A percentile compares a stretch with the other conserved stretches of the same genome.
Conservation (phyloP, 768 basidiomycete genomes). For the Heimioporus sp. region DNA sequence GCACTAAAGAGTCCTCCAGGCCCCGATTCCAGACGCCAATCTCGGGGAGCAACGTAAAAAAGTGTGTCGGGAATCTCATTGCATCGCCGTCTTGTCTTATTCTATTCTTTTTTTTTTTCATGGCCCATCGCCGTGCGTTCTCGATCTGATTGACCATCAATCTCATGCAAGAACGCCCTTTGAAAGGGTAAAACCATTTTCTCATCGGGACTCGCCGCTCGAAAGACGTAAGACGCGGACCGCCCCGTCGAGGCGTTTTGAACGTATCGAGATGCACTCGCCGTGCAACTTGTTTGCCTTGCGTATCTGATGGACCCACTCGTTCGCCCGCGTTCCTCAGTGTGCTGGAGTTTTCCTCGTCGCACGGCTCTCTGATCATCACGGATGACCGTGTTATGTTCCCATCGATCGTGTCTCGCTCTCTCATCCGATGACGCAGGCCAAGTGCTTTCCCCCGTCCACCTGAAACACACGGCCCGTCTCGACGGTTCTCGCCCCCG, state of each 20-base stretch:
- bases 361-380: too few species aligned
- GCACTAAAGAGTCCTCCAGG: too few species aligned
- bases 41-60: constrained; percentile 17
- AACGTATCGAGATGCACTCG: constrained; percentile 3
- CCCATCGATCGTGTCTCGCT: too few species aligned
- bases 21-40: neutral
- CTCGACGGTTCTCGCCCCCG: too few species aligned
- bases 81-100: too few species aligned
- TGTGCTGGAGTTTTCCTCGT: neutral
- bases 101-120: too few species aligned
- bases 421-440: too few species aligned
- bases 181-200: neutral
- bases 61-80: constrained; percentile 7
- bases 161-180: neutral
- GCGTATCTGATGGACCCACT: neutral
- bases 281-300: neutral
- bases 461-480: too few species aligned
- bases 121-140: neutral
- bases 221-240: constrained; percentile 19
- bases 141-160: constrained; percentile 3
- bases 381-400: too few species aligned
- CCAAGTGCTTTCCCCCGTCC: too few species aligned
- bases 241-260: neutral
- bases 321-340: neutral
- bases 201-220: constrained; percentile 3